Evolutionary conservation across 2,329 filamentous ascomycete species (phyloP), one percentile per base, ranked within the genome.

Genomic region (Blastomyces silverae): DNA sequence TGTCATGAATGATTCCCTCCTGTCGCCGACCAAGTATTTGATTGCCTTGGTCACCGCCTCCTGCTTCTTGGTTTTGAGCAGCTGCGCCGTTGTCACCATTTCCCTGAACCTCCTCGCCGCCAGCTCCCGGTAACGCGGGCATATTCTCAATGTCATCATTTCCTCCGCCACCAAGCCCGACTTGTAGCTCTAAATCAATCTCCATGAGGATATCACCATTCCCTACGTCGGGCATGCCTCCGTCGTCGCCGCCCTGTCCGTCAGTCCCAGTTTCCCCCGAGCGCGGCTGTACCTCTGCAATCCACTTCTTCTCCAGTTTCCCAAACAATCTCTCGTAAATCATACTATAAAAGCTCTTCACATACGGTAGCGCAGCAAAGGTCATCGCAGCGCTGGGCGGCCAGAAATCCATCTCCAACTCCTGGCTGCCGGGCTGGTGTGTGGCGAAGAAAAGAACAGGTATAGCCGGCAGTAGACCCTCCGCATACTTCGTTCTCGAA

Each of bases 341-440:
- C 39, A 81, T 78, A 64, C 86, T 85, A 75, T 91, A 91, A 28
- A 83, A 79, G 42, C 82, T 82, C 62, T 87, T 84, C 2, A 89
- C 71, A 68, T 89, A 89, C 0, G 88, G 88, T 3, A 91, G 75
- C 4, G 85, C 79, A 1, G 87, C 85, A 68, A 90, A 85, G 2
- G 86, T 84, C 69, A 89, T 83, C 34, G 85, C 83, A 17, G 87
- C 84, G 58, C 83, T 85, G 0, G 88, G 88, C 2, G 88, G 87
- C 86, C 86, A 88, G 56, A 84, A 75, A n/a, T 80, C 79, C 57
- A 85, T 75, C 66, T 87, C 82, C 4, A 84, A 73, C 39, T 79
- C 76, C 22, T 75, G 75, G 0, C 71, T 66, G 22, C 71, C 70
- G 1, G 80, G 77, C 57, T 74, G 77, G 64, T 82, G 79, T 8